Base-by-base conservation (phyloP, 768 basidiomycete genomes). In the Tubosaeta sp. region DNA sequence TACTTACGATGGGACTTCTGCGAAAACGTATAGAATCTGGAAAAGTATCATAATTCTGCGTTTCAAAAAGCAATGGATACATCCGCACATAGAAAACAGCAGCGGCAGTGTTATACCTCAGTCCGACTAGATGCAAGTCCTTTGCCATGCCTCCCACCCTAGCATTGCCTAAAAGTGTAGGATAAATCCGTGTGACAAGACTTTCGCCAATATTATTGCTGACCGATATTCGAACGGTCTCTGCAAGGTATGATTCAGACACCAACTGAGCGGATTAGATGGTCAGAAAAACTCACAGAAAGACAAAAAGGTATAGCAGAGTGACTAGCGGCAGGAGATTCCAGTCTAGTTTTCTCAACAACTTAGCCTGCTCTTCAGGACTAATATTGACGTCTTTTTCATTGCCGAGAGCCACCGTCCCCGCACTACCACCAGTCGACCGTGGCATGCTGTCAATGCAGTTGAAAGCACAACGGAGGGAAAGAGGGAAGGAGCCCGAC, bases 331-430 rank as follows among this genome's bases (percentile, higher is more conserved):
- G 42, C 9, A 50, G 26, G 12, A 50, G 26, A 29, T 43, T 43
- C 49, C 49, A 50, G 29, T 50, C 49, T 12, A 50, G 25, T 29
- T 43, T 50, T n/a, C 49, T 25, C n/a, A 50, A 19, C 26, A 50
- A 27, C 11, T 10, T 43, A 9, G 32, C 26, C 11, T 17, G 25
- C 16, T 35, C 33, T 32, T 11, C 11, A 19, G 32, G 49, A 27
- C 13, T 17, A 13, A 31, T 25, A 16, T 6, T 10, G 17, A 9
- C 4, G 32, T 45, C 43, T 5, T 31, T 17, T 31, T 45, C 31
- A 13, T 17, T 17, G 4, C 31, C 14, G 45, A 12, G 17, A 16
- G 27, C 16, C 14, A 14, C 35, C 27, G 6, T 17, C 12, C 38
- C 27, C 17, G 2, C 17, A 14, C 13, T 34, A 12, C n/a, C 19